phyloP scores from a whole-genome alignment of 2,329 filamentous ascomycete species.

The Hymenoscyphus occultus region DNA sequence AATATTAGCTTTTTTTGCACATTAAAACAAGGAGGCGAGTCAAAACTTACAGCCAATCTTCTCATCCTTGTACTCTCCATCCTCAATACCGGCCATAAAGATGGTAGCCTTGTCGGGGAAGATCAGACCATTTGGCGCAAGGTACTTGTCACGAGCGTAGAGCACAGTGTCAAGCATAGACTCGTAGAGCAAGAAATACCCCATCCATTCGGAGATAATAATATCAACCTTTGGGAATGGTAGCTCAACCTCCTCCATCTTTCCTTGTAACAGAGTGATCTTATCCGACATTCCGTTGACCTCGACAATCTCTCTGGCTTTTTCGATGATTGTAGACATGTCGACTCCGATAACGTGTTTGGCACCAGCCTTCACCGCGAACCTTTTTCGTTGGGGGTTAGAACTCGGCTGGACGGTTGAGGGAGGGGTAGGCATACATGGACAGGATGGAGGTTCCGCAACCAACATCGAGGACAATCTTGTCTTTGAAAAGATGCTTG shows the following conservation, averaged over 20 bases:
- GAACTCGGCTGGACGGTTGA: background rate
- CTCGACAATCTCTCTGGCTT: constrained; percentile 91
- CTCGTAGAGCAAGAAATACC: constrained; percentile 98
- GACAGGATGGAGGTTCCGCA: constrained; percentile 97
- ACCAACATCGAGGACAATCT: constrained; percentile 93
- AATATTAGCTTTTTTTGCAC: constrained; percentile 3
- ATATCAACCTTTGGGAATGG: constrained; percentile 97
- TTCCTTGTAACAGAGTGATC: constrained; percentile 96
- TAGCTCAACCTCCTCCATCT: constrained; percentile 97
- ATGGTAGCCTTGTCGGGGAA: constrained; percentile 99
- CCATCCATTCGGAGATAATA: constrained; percentile 99
- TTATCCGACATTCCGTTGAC: constrained; percentile 90
- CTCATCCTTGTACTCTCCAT: constrained; percentile 99
- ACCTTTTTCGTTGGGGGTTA: constrained; percentile 56
- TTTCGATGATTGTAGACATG: constrained; percentile 99
- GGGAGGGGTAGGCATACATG: constrained; percentile 64
- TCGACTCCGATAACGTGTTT: constrained; percentile 99
- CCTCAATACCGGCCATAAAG: constrained; percentile 94
- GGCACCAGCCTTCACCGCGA: constrained; percentile 90
- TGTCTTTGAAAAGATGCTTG: constrained; percentile 87
- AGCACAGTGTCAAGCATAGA: constrained; percentile 98
- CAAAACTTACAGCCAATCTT: constrained; percentile 89
- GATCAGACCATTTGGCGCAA: constrained; percentile 82
- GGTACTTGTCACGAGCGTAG: constrained; percentile 91
- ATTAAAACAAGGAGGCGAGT: background rate